These are phyloP conservation scores for Hypoxylon sp. DNA, from an alignment of 2,329 filamentous ascomycete genomes.

Conservation along the genomic window DNA sequence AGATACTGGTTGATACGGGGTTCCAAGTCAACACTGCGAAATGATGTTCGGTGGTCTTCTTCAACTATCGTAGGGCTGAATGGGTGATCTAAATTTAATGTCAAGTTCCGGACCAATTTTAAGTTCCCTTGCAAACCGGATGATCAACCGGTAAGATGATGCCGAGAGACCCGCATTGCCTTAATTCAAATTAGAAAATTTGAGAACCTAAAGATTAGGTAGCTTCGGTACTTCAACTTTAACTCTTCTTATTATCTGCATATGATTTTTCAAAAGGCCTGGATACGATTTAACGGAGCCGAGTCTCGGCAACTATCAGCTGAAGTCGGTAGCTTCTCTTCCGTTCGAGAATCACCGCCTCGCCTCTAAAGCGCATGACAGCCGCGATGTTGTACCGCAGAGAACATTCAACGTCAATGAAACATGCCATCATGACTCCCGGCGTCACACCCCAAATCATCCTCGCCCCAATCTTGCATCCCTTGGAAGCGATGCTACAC, in stretches of 20 bases:
- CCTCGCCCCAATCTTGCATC: constrained; percentile 5
- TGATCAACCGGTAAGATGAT: constrained; percentile 15
- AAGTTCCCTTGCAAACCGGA: constrained; percentile 22
- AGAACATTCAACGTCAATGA: constrained; percentile 29
- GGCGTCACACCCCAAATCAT: no score
- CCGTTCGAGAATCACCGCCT: no score
- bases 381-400: constrained; percentile 25
- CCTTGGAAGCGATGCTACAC: constrained; percentile 12
- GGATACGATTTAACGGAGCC: background rate
- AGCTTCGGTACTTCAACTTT: no score
- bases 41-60: no score
- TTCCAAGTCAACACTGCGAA: no score
- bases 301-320: background rate
- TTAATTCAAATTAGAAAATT: constrained; percentile 5
- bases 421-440: constrained; percentile 28
- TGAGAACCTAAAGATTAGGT: constrained; percentile 9
- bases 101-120: constrained; percentile 23
- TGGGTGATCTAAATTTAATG: constrained; percentile 31
- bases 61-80: constrained; percentile 30
- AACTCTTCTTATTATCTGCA: constrained; percentile 4
- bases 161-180: constrained; percentile 15
- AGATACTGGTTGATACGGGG: background rate
- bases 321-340: background rate
- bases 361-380: constrained; percentile 25
- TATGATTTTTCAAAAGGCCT: background rate